These are phyloP conservation scores for Saitoella complicata DNA, from an alignment of 805 yeast species.

Conservation along the genomic window DNA sequence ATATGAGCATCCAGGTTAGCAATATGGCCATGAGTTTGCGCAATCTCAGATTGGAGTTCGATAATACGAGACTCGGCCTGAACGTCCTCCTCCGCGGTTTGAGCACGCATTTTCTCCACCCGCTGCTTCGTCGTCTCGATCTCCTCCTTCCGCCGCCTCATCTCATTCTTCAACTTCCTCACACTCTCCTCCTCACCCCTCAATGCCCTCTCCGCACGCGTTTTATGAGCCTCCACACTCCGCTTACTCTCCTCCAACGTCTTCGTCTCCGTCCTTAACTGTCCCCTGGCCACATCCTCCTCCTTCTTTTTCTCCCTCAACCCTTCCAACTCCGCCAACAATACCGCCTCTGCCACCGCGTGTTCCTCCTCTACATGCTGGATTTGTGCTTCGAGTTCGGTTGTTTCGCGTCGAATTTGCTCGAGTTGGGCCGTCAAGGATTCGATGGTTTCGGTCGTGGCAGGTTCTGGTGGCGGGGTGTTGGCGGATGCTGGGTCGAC, in stretches of 20 bases:
- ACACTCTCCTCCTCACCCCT: conserved; percentile 9
- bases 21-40: too few species aligned
- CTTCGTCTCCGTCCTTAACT: conserved; percentile 22
- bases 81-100: background rate
- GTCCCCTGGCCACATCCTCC: conserved; percentile 20
- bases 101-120: background rate
- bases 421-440: conserved; percentile 22
- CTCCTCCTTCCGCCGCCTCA: conserved; percentile 15
- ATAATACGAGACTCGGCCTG: too few species aligned
- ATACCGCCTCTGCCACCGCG: conserved; percentile 12
- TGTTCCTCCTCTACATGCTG: conserved; percentile 19
- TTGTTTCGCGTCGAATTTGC: conserved; percentile 20
- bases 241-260: conserved; percentile 23
- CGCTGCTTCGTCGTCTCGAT: conserved; percentile 4
- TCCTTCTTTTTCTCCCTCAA: conserved; percentile 17
- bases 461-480: conserved; percentile 3
- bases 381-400: conserved; percentile 15
- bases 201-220: conserved; percentile 16
- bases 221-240: conserved; percentile 21
- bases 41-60: too few species aligned
- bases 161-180: conserved; percentile 13
- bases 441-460: conserved; percentile 19
- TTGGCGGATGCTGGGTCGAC: conserved; percentile 4
- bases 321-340: conserved; percentile 17
- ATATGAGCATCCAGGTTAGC: too few species aligned